Base-by-base conservation (phyloP, 169 alveolate genomes). In the Cryptosporidium baileyi region DNA sequence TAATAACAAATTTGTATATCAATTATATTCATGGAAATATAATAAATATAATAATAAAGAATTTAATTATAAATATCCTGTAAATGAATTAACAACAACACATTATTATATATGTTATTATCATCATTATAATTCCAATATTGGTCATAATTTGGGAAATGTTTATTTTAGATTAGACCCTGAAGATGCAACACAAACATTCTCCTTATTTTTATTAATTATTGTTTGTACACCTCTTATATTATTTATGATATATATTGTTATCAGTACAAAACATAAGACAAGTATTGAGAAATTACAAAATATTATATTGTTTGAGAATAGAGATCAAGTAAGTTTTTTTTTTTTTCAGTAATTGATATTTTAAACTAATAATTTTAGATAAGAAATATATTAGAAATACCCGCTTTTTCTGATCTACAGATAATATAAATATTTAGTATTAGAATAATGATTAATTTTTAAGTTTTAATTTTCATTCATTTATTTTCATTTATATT, bases 81-180 rank as follows among this genome's bases (percentile, higher is more conserved):
- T 57, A 32, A 74, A 74, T 32, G 52, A 51, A 6, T 38, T 38
- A 15, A 41, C 74, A 4, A 74, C 85, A 7, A 57, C 85, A 24
- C 85, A 74, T 34, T 74, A 74, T 19, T 74, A 74, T 17, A 30
- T 74, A 15, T 74, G 85, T n/a, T 54, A 54, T 60, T 74, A 74
- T 60, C 57, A 52, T 3, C 85, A 74, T 15, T 43, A 74, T 19
- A 74, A 74, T 26, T 36, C 51, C 7, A 38, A 41, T 38, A 36
- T 60, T 6, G 85, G 85, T 8, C 59, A 74, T 22, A 44, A 17
- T 13, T 17, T 74, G 22, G 85, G 85, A 13, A 74, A 38, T 74
- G 67, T 74, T 26, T 74, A 74, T 59, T 74, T 74, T 36, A 32
- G 85, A 54, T 30, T 74, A 32, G 61, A 57, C 34, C 67, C 85